Evolutionary conservation across 805 yeast species (phyloP).

Genomic region (Yarrowia sp.): DNA sequence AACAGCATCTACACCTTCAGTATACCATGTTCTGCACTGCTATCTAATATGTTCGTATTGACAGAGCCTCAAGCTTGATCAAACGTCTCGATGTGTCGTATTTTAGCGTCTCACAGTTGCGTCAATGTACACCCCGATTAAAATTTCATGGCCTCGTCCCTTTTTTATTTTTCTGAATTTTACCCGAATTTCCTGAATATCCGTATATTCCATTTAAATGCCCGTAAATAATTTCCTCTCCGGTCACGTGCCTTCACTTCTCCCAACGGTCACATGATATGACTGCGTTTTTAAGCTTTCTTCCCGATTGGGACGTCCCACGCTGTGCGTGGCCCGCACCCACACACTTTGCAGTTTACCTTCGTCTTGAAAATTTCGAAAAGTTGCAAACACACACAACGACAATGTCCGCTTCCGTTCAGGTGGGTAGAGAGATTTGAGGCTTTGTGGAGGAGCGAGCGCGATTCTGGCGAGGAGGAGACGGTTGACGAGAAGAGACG

Average conservation of each 20-base stretch:
- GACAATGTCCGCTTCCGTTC: slow-evolving; percentile 27
- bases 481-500: no score
- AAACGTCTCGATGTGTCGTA: no score
- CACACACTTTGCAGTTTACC: slow-evolving; percentile 25
- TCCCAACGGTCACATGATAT: slow-evolving; percentile 21
- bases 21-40: no score
- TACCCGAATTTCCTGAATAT: no score
- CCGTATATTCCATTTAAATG: no score
- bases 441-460: neutral
- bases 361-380: slow-evolving; percentile 17
- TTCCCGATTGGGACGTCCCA: slow-evolving; percentile 21
- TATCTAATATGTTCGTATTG: no score
- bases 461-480: neutral
- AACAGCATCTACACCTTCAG: no score
- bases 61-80: no score
- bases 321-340: slow-evolving; percentile 16
- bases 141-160: no score
- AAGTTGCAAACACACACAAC: slow-evolving; percentile 18
- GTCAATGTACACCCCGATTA: no score
- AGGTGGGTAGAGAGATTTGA: slow-evolving; percentile 23
- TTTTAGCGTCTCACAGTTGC: no score
- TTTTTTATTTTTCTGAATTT: no score
- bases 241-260: neutral
- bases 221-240: neutral
- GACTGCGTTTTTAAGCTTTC: slow-evolving; percentile 23